Conservation (phyloP, 768 basidiomycete species). For the Boletus sensibilis region DNA sequence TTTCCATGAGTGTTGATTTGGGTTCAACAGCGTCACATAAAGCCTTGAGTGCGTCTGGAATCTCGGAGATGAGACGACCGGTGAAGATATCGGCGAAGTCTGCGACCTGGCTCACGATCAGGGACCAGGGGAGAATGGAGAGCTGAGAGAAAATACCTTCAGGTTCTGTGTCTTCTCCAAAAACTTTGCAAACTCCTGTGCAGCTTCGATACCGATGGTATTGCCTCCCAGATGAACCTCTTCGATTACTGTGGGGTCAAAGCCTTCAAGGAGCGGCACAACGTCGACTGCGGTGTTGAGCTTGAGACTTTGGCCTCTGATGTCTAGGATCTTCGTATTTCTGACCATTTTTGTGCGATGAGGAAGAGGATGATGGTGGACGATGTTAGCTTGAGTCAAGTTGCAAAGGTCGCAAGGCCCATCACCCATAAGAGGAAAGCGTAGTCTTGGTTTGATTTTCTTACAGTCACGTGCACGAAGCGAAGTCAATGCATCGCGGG, state of each 20-base stretch:
- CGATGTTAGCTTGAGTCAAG: neutral
- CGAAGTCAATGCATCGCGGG: neutral
- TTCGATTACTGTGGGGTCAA: slow-evolving; percentile 67
- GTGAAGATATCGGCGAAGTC: slow-evolving; percentile 99
- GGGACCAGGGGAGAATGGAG: neutral
- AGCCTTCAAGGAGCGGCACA: slow-evolving; percentile 62
- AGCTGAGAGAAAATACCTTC: slow-evolving; percentile 47
- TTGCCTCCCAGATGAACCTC: slow-evolving; percentile 95
- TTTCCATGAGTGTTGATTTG: slow-evolving; percentile 77
- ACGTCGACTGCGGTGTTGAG: slow-evolving; percentile 76
- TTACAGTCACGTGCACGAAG: slow-evolving; percentile 23
- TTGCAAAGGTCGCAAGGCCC: too few relatives aligned
- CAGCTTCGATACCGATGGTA: slow-evolving; percentile 90
- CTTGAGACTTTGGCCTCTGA: slow-evolving; percentile 51
- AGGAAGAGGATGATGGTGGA: neutral
- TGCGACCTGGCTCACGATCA: slow-evolving; percentile 62
- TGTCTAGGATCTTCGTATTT: slow-evolving; percentile 24
- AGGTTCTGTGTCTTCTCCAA: slow-evolving; percentile 64
- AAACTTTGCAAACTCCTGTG: slow-evolving; percentile 78
- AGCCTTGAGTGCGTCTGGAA: slow-evolving; percentile 83
- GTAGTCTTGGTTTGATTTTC: neutral
- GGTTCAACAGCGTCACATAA: slow-evolving; percentile 85
- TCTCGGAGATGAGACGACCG: slow-evolving; percentile 92
- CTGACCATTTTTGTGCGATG: slow-evolving; percentile 16
- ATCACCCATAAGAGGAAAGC: slow-evolving; percentile 16